A percentile compares a stretch with the other conserved stretches of the same genome.
phyloP scores from a whole-genome alignment of 2,329 filamentous ascomycete species.

The Zasmidium angulare region DNA sequence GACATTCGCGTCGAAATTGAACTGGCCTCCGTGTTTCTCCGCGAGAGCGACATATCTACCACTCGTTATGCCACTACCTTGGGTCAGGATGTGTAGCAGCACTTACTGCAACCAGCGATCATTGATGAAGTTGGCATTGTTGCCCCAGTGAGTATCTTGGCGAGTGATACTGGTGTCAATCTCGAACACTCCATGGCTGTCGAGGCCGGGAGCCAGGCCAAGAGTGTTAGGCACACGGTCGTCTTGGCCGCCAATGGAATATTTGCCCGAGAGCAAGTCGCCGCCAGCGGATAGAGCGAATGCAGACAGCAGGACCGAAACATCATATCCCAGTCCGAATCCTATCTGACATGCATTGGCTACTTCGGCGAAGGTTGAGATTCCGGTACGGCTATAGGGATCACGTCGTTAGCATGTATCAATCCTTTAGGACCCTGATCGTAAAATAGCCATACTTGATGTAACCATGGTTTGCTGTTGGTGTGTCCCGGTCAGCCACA shows the following conservation, averaged over 20 bases:
- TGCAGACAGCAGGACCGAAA: constrained; percentile 24
- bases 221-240: constrained; percentile 24
- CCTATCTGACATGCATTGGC: neutral
- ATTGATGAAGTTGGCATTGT: neutral
- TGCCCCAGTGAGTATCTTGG: neutral
- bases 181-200: constrained; percentile 18
- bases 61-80: neutral
- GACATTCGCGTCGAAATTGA: neutral
- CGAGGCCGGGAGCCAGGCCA: constrained; percentile 22
- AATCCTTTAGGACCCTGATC: neutral
- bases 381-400: constrained; percentile 18
- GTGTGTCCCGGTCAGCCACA: neutral
- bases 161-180: neutral
- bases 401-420: neutral
- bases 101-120: neutral
- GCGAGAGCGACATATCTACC: neutral
- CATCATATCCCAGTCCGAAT: constrained; percentile 12
- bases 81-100: neutral
- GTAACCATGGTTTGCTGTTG: constrained; percentile 26
- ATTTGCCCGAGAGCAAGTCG: constrained; percentile 25
- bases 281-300: constrained; percentile 27
- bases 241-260: constrained; percentile 23
- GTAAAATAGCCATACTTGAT: constrained; percentile 6
- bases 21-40: neutral
- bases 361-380: constrained; percentile 25